Base-by-base conservation (phyloP, 2,329 filamentous ascomycete genomes). In the Neonectria magnoliae region DNA sequence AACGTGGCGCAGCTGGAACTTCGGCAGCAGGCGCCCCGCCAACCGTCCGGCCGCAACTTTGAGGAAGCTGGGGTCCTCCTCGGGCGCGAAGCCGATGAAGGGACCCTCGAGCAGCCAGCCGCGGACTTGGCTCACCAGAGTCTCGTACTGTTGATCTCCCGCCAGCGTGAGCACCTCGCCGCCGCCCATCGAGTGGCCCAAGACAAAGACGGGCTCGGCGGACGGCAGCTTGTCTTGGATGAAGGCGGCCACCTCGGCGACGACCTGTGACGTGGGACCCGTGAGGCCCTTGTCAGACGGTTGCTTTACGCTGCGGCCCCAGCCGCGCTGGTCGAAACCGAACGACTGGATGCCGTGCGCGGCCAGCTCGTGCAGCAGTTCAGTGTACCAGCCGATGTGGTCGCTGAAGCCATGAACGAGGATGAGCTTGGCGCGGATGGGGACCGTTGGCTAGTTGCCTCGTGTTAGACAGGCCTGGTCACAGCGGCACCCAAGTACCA, bases 171-270 rank as follows among this genome's bases (percentile, higher is more conserved):
- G 81, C 6, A 90, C 87, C 79, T 97, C 87, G 25, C 89, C 93
- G 64, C 94, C 94, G 69, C 94, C 94, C 93, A 97, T 97, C 22
- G 91, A 94, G 79, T 97, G 93, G 57, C 94, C 94, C 83, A 96
- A 89, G 20, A 98, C 85, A 80, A 97, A 98, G 16, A 97, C 76
- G 0, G 93, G 93, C 38, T 83, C 80, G 4, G 79, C 73, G 25
- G 78, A 77, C 10, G 84, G 84, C 5, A 90, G 81, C 67, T 91
- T 86, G 33, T 82, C 81, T 64, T 83, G 83, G 69, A 96, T 83
- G 77, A 98, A 93, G 47, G 90, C 89, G 11, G 89, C 92, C 59
- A 97, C 89, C 77, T 98, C 94, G 62, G 86, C 84, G 48, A 97
- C 82, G 61, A 97, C 93, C 60, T 84, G 86, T 2, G 84, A 68